These are phyloP conservation scores for Penicillium sp. DNA, from an alignment of 2,329 filamentous ascomycete genomes.

Conservation along the genomic window DNA sequence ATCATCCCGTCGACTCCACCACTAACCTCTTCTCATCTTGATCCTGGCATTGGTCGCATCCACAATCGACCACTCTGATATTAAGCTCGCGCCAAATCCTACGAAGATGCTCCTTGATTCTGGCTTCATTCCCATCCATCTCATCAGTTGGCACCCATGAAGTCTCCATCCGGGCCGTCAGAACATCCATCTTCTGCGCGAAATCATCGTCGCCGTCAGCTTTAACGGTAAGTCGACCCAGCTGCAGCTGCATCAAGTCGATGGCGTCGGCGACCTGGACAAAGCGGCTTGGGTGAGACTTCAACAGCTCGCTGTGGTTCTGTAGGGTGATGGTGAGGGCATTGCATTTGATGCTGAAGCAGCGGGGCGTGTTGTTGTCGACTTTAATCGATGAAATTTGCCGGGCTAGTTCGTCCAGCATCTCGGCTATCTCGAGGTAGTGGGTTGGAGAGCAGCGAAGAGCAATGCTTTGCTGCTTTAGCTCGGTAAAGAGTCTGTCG, in stretches of 20 bases:
- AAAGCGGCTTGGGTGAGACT: background rate
- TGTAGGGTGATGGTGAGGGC: background rate
- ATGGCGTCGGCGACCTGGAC: background rate
- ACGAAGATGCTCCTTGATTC: background rate
- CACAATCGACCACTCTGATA: background rate
- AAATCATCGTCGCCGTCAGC: background rate
- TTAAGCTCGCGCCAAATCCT: background rate
- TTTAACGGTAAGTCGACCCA: background rate
- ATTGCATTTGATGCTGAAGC: background rate
- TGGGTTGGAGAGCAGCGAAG: background rate
- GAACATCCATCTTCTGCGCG: background rate
- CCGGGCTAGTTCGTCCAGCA: background rate
- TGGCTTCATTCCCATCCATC: background rate
- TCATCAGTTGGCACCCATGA: background rate
- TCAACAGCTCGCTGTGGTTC: background rate
- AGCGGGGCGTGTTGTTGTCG: background rate
- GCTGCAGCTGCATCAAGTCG: background rate
- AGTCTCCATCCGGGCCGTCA: background rate
- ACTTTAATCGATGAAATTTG: background rate
- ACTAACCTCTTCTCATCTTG: background rate
- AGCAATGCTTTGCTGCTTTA: background rate
- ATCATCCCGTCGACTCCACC: background rate
- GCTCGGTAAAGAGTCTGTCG: background rate
- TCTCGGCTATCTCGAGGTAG: background rate
- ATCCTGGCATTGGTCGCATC: background rate